Evolutionary conservation across 78 protist genomes (phyloP).

Genomic region (Emiliania huxleyi): DNA sequence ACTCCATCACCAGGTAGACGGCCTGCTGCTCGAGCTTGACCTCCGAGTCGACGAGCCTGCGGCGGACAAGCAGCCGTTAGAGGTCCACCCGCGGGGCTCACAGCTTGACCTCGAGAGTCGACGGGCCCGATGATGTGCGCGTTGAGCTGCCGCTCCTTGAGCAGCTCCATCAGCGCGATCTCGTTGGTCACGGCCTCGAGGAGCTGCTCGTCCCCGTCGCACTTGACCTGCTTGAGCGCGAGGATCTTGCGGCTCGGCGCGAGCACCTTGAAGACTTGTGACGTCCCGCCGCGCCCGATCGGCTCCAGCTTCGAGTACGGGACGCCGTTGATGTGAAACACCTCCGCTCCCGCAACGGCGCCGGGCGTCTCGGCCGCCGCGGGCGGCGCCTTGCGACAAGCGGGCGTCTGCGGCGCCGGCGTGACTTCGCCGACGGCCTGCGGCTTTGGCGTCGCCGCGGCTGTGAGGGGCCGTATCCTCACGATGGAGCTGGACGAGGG

Average conservation of each 20-base stretch:
- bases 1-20: slow-evolving; percentile 81
- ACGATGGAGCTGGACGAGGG: too few species aligned
- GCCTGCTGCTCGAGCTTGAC: slow-evolving; percentile 22
- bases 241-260: not conserved
- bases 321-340: not conserved
- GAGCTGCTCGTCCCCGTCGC: slow-evolving; percentile 36
- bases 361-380: too few species aligned
- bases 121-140: slow-evolving; percentile 62
- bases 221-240: slow-evolving; percentile 65
- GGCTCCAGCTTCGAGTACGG: slow-evolving; percentile 10
- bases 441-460: too few species aligned
- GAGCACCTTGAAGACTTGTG: slow-evolving; percentile 56
- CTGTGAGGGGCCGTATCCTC: too few species aligned
- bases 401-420: too few species aligned
- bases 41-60: slow-evolving; percentile 69
- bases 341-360: not conserved
- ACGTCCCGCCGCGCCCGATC: slow-evolving; percentile 86
- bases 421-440: too few species aligned
- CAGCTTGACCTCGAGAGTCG: slow-evolving; percentile 77
- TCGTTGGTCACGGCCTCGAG: slow-evolving; percentile 72
- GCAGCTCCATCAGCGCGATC: slow-evolving; percentile 64
- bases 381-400: too few species aligned
- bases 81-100: slow-evolving; percentile 56
- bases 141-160: slow-evolving; percentile 16
- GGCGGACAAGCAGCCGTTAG: slow-evolving; percentile 36